Evolutionary conservation across 2,329 filamentous ascomycete genomes (phyloP), one percentile per base, ranked within the genome.

Genomic region (Aspergillus tanneri): DNA sequence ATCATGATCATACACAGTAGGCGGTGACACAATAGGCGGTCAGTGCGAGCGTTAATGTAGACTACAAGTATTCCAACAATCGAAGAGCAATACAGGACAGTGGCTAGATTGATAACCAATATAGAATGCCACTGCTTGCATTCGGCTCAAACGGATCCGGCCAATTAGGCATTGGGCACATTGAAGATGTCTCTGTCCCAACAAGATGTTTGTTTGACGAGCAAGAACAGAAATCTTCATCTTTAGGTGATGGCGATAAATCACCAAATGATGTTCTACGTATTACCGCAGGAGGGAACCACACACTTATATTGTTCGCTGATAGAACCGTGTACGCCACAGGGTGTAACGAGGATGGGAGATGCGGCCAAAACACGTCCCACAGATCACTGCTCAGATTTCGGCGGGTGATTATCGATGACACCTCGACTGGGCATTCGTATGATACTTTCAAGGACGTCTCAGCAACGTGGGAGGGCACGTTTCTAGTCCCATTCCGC

Each of bases 381-480:
- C 38, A 47, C 7, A 32, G 46, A 2, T 42, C 55, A 12, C 30
- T 66, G 40, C 39, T 57, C 6, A 43, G 41, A 19, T 66, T 71
- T 38, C 55, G 59, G 25, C 59, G 59, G n/a, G 57, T 70, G 1
- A 46, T 63, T 37, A 34, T 69, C 5, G 21, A 43, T 11, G 51
- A 57, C 22, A 2, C 14, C 1, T 34, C 32, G 3, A 53, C 41
- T 4, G 54, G 48, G 2, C 35, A 10, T 10, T 23, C 34, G 5
- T 39, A 64, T 52, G 23, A 63, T 72, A 28, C 70, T 59, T 55
- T 72, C 60, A 61, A 70, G 77, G 55, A 62, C 39, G 74, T 86
- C 40, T 82, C 87, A 6, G 88, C 90, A 3, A 89, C 87, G 0
- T 96, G 90, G 90, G 84, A 87, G 57, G 83, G 84, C 5, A 86